Evolutionary conservation across 2,329 filamentous ascomycete species (phyloP), one percentile per base, ranked within the genome.

Genomic region (Fusarium miscanthi): DNA sequence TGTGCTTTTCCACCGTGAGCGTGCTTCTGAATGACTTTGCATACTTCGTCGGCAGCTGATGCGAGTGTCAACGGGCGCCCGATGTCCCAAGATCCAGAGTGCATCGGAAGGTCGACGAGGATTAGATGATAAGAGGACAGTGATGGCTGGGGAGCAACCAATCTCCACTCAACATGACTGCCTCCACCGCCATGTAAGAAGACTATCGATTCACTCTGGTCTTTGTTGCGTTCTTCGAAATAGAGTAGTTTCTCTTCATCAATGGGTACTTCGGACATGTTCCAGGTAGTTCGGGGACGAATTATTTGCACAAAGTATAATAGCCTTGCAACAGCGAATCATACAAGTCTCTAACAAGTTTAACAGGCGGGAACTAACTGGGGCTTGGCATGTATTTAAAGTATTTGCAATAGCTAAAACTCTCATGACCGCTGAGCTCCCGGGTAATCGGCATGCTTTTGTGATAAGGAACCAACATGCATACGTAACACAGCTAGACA

Each of bases 1-100:
- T 85, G 82, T 11, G 83, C 83, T 5, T 70, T 74, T 9, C 78
- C 76, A 37, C 76, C 76, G 33, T 81, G 78, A 0, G 82, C 82
- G 45, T 80, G 76, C 3, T 64, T 57, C 9, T 69, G 72, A 37
- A 84, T 83, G 40, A 84, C 74, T 2, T 72, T 65, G 8, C 77
- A 78, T 16, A 84, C 74, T 31, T 66, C 56, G 4, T 74, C 60
- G 1, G 72, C 63, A 5, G 69, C 66, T 1, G 30, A 43, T 3
- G 54, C 21, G 0, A 68, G 46, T 1, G 63, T 48, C 6, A 68
- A 59, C 0, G 66, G 66, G 1, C 19, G 49, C 12, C 41, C 46
- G 1, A 68, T 46, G 4, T 63, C 53, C n/a, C 37, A 49, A 6
- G 69, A 74, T 13, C 37, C 49, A 1, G 73, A 69, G 30, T 74